Evolutionary conservation across 1,139 yeast genomes (phyloP), one percentile per base, ranked within the genome.

Genomic region (Geotrichum fermentans): DNA sequence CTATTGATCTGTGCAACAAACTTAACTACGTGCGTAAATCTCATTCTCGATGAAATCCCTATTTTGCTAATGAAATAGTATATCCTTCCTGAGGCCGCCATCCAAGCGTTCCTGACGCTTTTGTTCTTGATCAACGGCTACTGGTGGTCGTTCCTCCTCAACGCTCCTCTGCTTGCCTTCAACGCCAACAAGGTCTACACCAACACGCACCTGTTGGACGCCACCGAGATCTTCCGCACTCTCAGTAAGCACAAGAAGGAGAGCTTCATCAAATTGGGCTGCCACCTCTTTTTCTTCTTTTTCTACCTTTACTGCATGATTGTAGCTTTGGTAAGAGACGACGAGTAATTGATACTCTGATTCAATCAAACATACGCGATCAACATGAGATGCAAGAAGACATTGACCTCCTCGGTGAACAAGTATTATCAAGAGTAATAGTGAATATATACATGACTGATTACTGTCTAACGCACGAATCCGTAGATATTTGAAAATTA

Each of bases 181-280:
- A 87, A 87, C 65, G 79, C 74, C 53, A 82, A 84, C 73, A 87
- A 86, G 70, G 47, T 62, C 37, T 58, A 60, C 49, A 60, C 61
- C 54, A 67, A 66, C 55, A 84, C 83, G 67, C 92, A 92, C 67
- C 73, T 88, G 56, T 79, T 94, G 68, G 99, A 92, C 70, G 98
- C 98, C 52, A 92, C 99, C 43, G 98, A 92, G 72, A 94, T 92
- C 63, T 92, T 92, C 73, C 82, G 97, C 73, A 90, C 97, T 44
- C 77, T 94, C 64, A 80, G 88, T 59, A 86, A 83, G 64, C 96
- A 92, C 73, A 92, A 94, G 79, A 85, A 83, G 69, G 97, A 89
- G 71, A 78, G 90, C 50, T 90, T 90, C 66, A 70, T 85, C 68
- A 92, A 92, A 70, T 78, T 92, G 62, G 97, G 95, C 11, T 87